Evolutionary conservation across 1,284 basidiomycete genomes (phyloP).

Genomic region (Mycosarcoma mackinlayi): DNA sequence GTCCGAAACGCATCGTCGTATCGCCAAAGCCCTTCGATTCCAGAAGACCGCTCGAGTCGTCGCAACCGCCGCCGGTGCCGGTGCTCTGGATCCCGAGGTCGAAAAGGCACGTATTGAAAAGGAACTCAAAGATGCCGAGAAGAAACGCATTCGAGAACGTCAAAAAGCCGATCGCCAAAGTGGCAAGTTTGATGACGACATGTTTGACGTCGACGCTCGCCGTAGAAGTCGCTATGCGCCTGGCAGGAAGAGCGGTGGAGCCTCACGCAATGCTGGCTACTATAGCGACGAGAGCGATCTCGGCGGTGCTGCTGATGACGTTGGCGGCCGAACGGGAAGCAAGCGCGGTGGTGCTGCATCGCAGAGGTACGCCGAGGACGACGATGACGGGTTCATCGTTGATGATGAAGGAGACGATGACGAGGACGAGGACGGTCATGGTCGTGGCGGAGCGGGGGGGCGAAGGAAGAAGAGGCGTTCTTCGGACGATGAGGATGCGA

Average conservation of each 20-base stretch:
- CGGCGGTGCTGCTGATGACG: slow-evolving; percentile 35
- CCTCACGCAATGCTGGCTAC: slow-evolving; percentile 50
- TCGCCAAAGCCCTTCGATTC: slow-evolving; percentile 86
- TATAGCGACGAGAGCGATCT: slow-evolving; percentile 61
- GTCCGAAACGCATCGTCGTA: slow-evolving; percentile 85
- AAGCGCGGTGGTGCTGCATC: slow-evolving; percentile 29
- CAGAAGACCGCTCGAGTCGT: slow-evolving; percentile 78
- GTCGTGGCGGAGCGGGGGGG: slow-evolving; percentile 17
- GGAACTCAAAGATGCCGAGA: slow-evolving; percentile 62
- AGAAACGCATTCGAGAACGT: slow-evolving; percentile 59
- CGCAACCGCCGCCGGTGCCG: slow-evolving; percentile 45
- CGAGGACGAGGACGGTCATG: slow-evolving; percentile 19
- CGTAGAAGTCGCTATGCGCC: slow-evolving; percentile 33
- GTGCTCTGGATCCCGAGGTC: slow-evolving; percentile 72
- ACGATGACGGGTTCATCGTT: slow-evolving; percentile 66
- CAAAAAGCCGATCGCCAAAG: slow-evolving; percentile 48
- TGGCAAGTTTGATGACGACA: slow-evolving; percentile 54
- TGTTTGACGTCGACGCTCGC: slow-evolving; percentile 50
- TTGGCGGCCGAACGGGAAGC: slow-evolving; percentile 25
- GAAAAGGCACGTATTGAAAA: slow-evolving; percentile 71
- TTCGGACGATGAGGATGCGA: slow-evolving; percentile 50
- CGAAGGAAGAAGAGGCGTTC: slow-evolving; percentile 35
- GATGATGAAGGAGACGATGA: slow-evolving; percentile 56
- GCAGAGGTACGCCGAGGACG: slow-evolving; percentile 51
- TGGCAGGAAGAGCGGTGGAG: slow-evolving; percentile 40